Conservation (phyloP, 148 eudicot species). For the Persicaria tinctoria region DNA sequence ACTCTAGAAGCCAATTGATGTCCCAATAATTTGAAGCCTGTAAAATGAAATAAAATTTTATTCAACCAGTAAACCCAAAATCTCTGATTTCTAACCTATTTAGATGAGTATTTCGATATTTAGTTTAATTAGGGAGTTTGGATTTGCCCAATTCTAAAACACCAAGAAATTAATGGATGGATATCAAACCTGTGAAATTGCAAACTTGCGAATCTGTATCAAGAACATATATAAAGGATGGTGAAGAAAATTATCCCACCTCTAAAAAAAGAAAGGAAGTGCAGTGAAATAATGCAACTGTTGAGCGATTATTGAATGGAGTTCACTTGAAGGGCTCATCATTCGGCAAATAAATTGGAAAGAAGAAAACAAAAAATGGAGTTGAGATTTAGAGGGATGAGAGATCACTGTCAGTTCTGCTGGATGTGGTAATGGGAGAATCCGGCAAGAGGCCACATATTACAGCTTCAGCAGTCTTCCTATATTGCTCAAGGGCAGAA, state of each 20-base stretch:
- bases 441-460: slow-evolving; percentile 78
- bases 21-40: no score
- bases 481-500: slow-evolving; percentile 42
- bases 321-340: background rate
- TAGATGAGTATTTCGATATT: no score
- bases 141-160: no score
- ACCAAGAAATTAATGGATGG: no score
- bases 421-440: slow-evolving; percentile 71
- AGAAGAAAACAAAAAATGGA: background rate
- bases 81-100: no score
- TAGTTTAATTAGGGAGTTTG: no score
- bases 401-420: slow-evolving; percentile 66
- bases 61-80: no score
- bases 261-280: no score
- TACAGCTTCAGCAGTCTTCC: slow-evolving; percentile 72
- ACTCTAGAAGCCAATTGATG: no score
- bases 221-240: background rate
- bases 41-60: no score
- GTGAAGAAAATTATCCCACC: background rate
- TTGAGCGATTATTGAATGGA: background rate
- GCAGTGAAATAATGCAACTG: no score
- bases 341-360: background rate
- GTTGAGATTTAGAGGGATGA: background rate
- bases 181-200: slow-evolving; percentile 59
- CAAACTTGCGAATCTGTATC: slow-evolving; percentile 62